Conservation (phyloP, 441 rosid species). For the Erysimum cheiri region DNA sequence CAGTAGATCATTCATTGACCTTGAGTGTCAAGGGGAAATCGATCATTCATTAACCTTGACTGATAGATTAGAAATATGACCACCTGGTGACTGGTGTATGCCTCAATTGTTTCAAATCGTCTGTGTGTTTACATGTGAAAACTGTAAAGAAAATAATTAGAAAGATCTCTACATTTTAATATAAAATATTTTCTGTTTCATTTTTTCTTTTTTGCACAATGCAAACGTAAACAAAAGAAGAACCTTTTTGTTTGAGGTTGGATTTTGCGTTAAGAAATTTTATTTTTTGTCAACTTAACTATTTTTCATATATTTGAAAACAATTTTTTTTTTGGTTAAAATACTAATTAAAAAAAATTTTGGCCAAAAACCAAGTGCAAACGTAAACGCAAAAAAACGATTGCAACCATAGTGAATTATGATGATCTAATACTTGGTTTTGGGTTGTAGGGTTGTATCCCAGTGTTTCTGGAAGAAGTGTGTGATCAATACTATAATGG, state of each 20-base stretch:
- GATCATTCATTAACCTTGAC: not conserved
- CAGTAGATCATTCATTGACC: not conserved
- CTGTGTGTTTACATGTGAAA: not conserved
- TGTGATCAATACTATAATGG: slow-evolving; percentile 98
- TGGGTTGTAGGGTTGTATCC: slow-evolving; percentile 81
- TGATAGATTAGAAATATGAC: not conserved
- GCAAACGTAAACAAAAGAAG: no score
- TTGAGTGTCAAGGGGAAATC: not conserved
- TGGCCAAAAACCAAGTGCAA: not conserved
- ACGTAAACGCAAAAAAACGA: not conserved
- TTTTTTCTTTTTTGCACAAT: no score
- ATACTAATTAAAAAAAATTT: not conserved
- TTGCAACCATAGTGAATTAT: not conserved
- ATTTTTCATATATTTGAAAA: no score
- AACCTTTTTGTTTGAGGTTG: no score
- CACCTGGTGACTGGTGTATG: not conserved
- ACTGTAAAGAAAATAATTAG: not conserved
- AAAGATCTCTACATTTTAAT: not conserved
- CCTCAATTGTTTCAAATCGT: not conserved
- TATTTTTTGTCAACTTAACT: no score
- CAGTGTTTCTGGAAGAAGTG: slow-evolving; percentile 95
- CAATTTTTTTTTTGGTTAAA: not conserved
- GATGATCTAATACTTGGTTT: slow-evolving; percentile 7
- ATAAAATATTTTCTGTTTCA: not conserved
- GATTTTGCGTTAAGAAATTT: no score